A percentile compares a stretch with the other conserved stretches of the same genome.
Evolutionary conservation across 257 asterid species (phyloP).

Genomic region (Linaria vulgaris): DNA sequence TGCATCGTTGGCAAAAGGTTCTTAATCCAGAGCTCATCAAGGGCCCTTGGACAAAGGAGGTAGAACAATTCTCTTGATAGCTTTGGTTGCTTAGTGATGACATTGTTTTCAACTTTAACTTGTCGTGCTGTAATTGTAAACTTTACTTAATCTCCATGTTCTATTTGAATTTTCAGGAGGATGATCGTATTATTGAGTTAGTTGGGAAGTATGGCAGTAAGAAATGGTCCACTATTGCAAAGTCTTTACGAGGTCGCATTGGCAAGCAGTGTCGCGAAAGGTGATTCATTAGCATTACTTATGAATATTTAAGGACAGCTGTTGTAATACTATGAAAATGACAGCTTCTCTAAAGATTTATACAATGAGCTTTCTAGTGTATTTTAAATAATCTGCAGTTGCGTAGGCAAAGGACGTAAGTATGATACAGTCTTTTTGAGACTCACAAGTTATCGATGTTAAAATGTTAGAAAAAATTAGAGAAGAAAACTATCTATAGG

Average conservation of each 20-base stretch:
- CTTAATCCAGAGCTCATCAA: constrained; percentile 76
- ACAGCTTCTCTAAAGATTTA: constrained; percentile 10
- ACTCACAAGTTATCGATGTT: background rate
- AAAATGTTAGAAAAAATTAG: background rate
- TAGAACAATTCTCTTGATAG: constrained; percentile 19
- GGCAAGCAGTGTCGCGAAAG: constrained; percentile 96
- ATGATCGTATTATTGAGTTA: constrained; percentile 55
- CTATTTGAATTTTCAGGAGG: constrained; percentile 56
- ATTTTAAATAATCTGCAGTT: background rate
- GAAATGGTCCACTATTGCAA: constrained; percentile 74
- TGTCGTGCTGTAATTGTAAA: constrained; percentile 18
- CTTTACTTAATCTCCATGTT: constrained; percentile 5
- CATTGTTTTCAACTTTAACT: background rate
- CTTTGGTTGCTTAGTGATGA: constrained; percentile 9
- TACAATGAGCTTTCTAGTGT: background rate
- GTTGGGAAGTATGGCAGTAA: constrained; percentile 58
- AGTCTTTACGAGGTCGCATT: constrained; percentile 70
- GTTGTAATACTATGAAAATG: background rate
- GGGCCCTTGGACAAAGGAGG: constrained; percentile 91
- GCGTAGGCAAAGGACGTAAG: background rate
- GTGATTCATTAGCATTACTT: constrained; percentile 34
- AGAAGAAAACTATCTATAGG: background rate
- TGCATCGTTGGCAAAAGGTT: constrained; percentile 94
- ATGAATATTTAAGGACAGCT: background rate
- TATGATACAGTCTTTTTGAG: background rate